These are phyloP conservation scores for Gynandropsis gynandra DNA, from an alignment of 345 rosid species.

Conservation along the genomic window DNA sequence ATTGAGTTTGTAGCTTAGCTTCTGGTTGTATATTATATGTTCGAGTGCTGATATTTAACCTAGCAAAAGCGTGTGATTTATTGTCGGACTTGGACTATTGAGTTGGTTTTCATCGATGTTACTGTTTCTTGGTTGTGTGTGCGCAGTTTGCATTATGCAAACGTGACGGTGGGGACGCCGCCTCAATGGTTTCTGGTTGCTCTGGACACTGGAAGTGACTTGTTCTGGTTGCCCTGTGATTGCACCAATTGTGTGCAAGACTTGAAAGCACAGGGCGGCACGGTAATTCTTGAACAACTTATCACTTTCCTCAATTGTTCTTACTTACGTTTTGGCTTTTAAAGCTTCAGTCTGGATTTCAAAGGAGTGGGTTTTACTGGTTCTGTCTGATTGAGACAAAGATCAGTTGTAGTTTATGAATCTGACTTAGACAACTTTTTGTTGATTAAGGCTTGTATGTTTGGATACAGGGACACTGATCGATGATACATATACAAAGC, in stretches of 20 bases:
- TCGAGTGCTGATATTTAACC: background rate
- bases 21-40: background rate
- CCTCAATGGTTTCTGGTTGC: conserved; percentile 68
- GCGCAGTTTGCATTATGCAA: conserved; percentile 79
- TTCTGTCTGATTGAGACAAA: background rate
- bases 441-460: conserved; percentile 11
- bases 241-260: conserved; percentile 50
- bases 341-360: background rate
- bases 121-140: background rate
- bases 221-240: conserved; percentile 95
- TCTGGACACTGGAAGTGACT: conserved; percentile 86
- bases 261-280: conserved; percentile 29
- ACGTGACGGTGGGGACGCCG: conserved; percentile 76
- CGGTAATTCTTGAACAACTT: conserved; percentile 37
- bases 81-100: background rate
- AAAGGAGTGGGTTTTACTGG: background rate
- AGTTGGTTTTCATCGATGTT: background rate
- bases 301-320: too few species aligned
- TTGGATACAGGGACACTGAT: background rate
- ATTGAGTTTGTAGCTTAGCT: too few species aligned
- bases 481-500: background rate
- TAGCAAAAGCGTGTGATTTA: background rate
- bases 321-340: conserved; percentile 3
- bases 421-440: background rate
- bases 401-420: background rate